Percentiles rank a stretch among this genome's conserved stretches.
These are phyloP conservation scores for Ceratocystis alfenasii DNA, from an alignment of 2,329 filamentous ascomycete species.

Conservation along the genomic window DNA sequence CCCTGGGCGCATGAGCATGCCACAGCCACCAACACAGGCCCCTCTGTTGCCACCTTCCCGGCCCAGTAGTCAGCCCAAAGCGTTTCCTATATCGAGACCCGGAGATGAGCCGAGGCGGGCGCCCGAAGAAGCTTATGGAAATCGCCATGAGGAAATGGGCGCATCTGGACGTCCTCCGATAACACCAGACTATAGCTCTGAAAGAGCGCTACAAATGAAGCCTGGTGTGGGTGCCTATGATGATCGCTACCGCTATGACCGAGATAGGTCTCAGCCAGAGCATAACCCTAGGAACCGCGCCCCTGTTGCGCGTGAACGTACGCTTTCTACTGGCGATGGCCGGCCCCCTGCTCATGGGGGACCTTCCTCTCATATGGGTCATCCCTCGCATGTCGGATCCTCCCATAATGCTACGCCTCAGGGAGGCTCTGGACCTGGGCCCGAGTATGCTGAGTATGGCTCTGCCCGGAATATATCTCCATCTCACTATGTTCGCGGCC, in stretches of 20 bases:
- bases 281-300: constrained; percentile 12
- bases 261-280: constrained; percentile 22
- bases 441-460: constrained; percentile 12
- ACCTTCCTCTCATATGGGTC: background rate
- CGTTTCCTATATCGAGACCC: constrained; percentile 32
- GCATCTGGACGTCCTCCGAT: constrained; percentile 28
- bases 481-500: constrained; percentile 16
- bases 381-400: background rate
- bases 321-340: constrained; percentile 14
- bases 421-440: background rate
- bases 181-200: constrained; percentile 41
- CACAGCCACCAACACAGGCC: constrained; percentile 22
- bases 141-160: constrained; percentile 35
- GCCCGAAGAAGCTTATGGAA: constrained; percentile 36
- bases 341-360: constrained; percentile 12
- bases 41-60: constrained; percentile 35
- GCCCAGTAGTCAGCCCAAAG: constrained; percentile 42
- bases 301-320: constrained; percentile 9
- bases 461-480: constrained; percentile 17
- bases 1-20: constrained; percentile 25
- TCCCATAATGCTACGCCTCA: background rate
- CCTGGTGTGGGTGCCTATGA: constrained; percentile 35
- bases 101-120: constrained; percentile 37
- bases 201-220: constrained; percentile 35
- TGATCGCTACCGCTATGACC: constrained; percentile 41